Evolutionary conservation across 2,329 filamentous ascomycete species (phyloP).

Genomic region (Stemphylium lycopersici): DNA sequence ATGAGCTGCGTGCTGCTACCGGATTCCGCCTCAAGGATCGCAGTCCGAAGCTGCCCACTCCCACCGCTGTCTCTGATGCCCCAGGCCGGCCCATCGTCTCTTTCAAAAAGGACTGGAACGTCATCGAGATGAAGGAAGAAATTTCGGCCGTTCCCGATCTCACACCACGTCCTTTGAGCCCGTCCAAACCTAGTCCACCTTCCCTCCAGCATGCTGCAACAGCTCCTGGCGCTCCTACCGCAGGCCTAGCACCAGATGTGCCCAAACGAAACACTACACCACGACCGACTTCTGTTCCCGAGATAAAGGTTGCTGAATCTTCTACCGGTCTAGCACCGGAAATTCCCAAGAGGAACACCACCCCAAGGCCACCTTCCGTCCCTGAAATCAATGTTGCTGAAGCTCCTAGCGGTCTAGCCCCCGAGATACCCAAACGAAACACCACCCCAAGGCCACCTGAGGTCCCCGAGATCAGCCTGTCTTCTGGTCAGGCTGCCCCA

Average conservation of each 20-base stretch:
- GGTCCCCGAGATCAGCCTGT: slow-evolving; percentile 38
- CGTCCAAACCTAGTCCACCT: slow-evolving; percentile 29
- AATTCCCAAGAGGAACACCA: slow-evolving; percentile 20
- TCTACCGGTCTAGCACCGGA: slow-evolving; percentile 58
- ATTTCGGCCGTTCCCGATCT: slow-evolving; percentile 37
- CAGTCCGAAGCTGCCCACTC: slow-evolving; percentile 84
- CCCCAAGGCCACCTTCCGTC: slow-evolving; percentile 30
- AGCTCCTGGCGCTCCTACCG: slow-evolving; percentile 55
- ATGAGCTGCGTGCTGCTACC: slow-evolving; percentile 89
- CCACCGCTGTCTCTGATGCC: slow-evolving; percentile 87
- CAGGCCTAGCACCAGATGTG: slow-evolving; percentile 55
- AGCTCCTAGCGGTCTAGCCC: slow-evolving; percentile 62
- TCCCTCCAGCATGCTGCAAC: slow-evolving; percentile 48
- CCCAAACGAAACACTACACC: slow-evolving; percentile 23
- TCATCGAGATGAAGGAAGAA: slow-evolving; percentile 71
- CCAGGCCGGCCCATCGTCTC: slow-evolving; percentile 95
- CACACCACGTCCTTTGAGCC: slow-evolving; percentile 24
- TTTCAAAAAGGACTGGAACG: slow-evolving; percentile 84
- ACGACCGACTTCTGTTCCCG: slow-evolving; percentile 26
- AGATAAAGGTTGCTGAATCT: slow-evolving; percentile 50
- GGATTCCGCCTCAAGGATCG: slow-evolving; percentile 87
- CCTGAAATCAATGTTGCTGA: slow-evolving; percentile 36
- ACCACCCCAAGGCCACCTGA: slow-evolving; percentile 32
- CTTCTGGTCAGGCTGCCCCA: slow-evolving; percentile 25
- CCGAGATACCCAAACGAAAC: slow-evolving; percentile 31